Evolutionary conservation across 2,329 filamentous ascomycete species (phyloP).

Genomic region (Epichloe scottii): DNA sequence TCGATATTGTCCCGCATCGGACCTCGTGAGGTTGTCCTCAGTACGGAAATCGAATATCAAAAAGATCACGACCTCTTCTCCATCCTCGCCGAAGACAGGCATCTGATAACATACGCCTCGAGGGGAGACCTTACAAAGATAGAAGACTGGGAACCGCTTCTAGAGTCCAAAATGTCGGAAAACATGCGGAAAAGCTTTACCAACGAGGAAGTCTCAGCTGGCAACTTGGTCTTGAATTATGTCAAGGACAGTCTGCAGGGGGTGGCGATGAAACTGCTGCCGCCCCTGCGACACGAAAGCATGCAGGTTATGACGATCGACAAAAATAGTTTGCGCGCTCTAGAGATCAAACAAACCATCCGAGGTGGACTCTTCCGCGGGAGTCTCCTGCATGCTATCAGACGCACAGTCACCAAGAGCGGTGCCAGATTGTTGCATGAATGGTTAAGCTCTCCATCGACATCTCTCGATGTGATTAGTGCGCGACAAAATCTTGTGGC

Average conservation of each 20-base stretch:
- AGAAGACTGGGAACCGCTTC: conserved; percentile 59
- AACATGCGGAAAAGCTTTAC: conserved; percentile 46
- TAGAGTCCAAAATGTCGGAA: conserved; percentile 57
- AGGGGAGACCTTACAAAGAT: conserved; percentile 34
- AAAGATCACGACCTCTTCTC: conserved; percentile 49
- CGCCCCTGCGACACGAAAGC: conserved; percentile 61
- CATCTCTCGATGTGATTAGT: conserved; percentile 69
- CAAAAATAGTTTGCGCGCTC: conserved; percentile 74
- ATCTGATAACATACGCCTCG: conserved; percentile 62
- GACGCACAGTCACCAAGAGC: conserved; percentile 82
- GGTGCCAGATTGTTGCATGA: conserved; percentile 74
- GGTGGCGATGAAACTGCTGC: conserved; percentile 67
- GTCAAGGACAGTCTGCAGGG: conserved; percentile 68
- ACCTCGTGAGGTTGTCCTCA: conserved; percentile 74
- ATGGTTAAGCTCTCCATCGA: conserved; percentile 82
- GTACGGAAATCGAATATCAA: conserved; percentile 46
- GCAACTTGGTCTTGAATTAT: conserved; percentile 72
- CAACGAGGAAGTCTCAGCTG: conserved; percentile 58
- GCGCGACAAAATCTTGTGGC: conserved; percentile 71
- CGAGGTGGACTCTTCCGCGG: conserved; percentile 68
- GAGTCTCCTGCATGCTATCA: conserved; percentile 79
- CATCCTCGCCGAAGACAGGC: conserved; percentile 61
- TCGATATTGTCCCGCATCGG: conserved; percentile 72
- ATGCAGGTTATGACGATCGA: conserved; percentile 82
- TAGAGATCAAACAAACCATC: conserved; percentile 82